Conservation (phyloP, 331 rosid species). For the Quercus lobata region DNA sequence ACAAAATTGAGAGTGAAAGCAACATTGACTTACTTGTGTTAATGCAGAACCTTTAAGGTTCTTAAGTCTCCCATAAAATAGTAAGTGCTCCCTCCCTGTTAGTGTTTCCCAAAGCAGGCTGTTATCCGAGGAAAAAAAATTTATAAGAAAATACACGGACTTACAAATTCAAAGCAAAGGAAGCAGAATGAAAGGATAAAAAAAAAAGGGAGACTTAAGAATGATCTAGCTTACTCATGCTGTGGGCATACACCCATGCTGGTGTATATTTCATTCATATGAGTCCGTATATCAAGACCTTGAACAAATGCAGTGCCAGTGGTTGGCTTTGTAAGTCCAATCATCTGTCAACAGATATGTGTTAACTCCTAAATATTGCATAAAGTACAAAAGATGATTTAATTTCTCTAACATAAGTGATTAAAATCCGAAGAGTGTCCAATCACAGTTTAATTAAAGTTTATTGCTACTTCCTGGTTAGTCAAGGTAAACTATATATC, state of each 20-base stretch:
- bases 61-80: slow-evolving; percentile 88
- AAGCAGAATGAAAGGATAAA: background rate
- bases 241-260: slow-evolving; percentile 98
- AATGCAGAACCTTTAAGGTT: slow-evolving; percentile 56
- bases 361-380: background rate
- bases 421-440: too few relatives aligned
- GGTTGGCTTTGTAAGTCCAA: slow-evolving; percentile 79
- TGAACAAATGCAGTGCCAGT: slow-evolving; percentile 55
- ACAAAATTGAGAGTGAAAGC: background rate
- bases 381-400: too few relatives aligned
- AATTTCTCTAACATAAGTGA: too few relatives aligned
- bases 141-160: background rate
- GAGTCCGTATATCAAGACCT: too few relatives aligned
- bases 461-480: too few relatives aligned
- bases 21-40: slow-evolving; percentile 44
- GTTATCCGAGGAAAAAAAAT: background rate
- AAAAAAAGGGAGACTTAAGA: background rate
- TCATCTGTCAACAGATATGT: slow-evolving; percentile 49
- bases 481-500: too few relatives aligned
- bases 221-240: slow-evolving; percentile 60
- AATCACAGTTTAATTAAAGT: too few relatives aligned
- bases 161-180: background rate
- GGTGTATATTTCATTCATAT: slow-evolving; percentile 51
- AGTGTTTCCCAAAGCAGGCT: slow-evolving; percentile 79
- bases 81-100: slow-evolving; percentile 85